Conservation (phyloP, 129 eudicot species). For the Oenanthe sinensis region DNA sequence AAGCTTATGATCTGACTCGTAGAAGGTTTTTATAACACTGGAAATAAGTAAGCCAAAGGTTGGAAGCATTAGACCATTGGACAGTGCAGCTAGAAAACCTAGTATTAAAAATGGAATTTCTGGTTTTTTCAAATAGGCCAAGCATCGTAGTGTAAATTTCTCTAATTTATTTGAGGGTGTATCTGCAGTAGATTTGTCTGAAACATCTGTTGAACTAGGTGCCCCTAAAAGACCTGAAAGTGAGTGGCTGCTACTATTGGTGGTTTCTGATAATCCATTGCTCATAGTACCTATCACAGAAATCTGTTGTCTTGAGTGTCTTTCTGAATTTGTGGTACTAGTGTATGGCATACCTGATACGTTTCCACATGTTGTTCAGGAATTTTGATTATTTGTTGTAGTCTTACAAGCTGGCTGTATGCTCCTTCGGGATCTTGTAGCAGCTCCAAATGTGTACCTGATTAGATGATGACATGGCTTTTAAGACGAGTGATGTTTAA, state of each 20-base stretch:
- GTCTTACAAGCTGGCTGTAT: conserved; percentile 13
- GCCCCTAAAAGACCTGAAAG: conserved; percentile 13
- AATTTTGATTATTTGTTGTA: conserved; percentile 1
- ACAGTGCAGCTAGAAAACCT: conserved; percentile 30
- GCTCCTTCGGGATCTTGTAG: conserved; percentile 18
- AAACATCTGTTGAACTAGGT: background rate
- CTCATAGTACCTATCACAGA: background rate
- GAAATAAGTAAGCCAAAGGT: conserved; percentile 31
- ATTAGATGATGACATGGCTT: background rate
- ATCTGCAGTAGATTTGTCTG: background rate
- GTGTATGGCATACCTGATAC: background rate
- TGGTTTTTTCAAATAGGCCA: conserved; percentile 39
- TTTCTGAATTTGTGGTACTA: background rate
- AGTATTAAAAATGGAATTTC: conserved; percentile 22
- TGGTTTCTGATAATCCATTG: conserved; percentile 1
- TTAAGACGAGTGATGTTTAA: background rate
- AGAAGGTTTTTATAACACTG: conserved; percentile 22
- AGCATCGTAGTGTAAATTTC: conserved; percentile 17
- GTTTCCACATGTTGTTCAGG: background rate
- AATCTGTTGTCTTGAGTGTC: background rate
- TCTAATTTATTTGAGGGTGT: background rate
- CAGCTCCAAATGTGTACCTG: conserved; percentile 11
- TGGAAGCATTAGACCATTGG: conserved; percentile 31
- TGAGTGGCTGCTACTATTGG: conserved; percentile 8
- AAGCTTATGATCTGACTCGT: conserved; percentile 26